These are phyloP conservation scores for Pythium rhizo-oryzae DNA, from an alignment of 352 stramenopile species.

Conservation along the genomic window DNA sequence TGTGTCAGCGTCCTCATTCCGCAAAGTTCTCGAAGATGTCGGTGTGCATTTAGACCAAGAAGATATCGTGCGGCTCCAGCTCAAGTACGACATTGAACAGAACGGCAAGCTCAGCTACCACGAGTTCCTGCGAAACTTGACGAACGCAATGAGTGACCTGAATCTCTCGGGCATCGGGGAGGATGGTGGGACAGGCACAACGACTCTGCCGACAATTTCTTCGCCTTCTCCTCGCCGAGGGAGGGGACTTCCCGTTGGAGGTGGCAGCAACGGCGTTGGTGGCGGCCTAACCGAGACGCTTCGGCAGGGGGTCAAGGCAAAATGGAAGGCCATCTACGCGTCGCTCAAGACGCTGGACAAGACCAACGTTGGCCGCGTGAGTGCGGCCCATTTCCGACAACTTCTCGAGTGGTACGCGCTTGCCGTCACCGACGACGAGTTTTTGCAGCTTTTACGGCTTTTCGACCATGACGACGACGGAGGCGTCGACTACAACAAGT, in stretches of 20 bases:
- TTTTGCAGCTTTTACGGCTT: slow-evolving; percentile 58
- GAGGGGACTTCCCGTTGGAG: background rate
- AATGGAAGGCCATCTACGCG: slow-evolving; percentile 77
- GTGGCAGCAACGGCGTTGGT: background rate
- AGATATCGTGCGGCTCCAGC: slow-evolving; percentile 62
- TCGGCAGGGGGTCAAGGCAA: slow-evolving; percentile 55
- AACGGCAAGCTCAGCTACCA: slow-evolving; percentile 70
- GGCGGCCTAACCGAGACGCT: slow-evolving; percentile 37
- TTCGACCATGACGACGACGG: slow-evolving; percentile 66
- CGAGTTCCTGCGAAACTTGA: slow-evolving; percentile 63
- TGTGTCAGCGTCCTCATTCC: slow-evolving; percentile 48
- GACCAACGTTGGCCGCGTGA: slow-evolving; percentile 48
- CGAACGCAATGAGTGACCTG: slow-evolving; percentile 52
- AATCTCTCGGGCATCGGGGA: slow-evolving; percentile 1
- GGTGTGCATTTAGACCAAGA: slow-evolving; percentile 57
- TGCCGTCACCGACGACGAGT: slow-evolving; percentile 47
- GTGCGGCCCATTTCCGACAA: slow-evolving; percentile 64
- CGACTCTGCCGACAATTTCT: slow-evolving; percentile 11
- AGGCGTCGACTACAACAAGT: slow-evolving; percentile 73
- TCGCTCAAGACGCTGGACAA: slow-evolving; percentile 74
- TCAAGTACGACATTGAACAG: slow-evolving; percentile 81
- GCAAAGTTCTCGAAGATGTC: slow-evolving; percentile 64
- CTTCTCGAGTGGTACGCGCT: slow-evolving; percentile 75
- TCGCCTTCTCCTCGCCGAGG: slow-evolving; percentile 7
- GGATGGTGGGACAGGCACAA: background rate